Conservation (phyloP, 2,329 filamentous ascomycete species). For the Ophiostoma piceae region DNA sequence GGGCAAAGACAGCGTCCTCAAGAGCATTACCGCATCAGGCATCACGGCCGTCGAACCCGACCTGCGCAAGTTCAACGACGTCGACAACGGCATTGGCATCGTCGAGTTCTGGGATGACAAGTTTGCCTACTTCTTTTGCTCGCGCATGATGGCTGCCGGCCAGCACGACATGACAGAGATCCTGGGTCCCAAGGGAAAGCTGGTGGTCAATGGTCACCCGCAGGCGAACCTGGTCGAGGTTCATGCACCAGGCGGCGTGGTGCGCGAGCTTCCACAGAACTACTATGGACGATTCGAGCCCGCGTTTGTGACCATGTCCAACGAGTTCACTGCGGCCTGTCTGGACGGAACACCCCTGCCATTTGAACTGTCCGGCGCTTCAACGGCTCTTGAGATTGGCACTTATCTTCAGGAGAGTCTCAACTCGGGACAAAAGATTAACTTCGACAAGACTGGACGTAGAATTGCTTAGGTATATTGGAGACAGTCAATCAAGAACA, state of each 20-base stretch:
- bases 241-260: background rate
- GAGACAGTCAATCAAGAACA: too few species aligned
- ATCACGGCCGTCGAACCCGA: background rate
- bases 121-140: background rate
- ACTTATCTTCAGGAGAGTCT: background rate
- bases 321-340: background rate
- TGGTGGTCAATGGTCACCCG: background rate
- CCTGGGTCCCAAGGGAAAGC: background rate
- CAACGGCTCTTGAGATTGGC: background rate
- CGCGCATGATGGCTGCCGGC: background rate
- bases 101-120: background rate
- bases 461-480: background rate
- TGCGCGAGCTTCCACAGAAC: background rate
- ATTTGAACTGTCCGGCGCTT: background rate
- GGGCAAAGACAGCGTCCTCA: background rate
- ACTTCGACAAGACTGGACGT: background rate
- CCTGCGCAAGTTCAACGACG: background rate
- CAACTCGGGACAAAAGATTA: background rate
- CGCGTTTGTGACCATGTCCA: background rate
- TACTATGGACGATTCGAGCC: background rate
- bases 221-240: background rate
- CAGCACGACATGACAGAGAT: constrained; percentile 2
- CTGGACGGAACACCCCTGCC: background rate
- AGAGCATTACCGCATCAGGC: background rate
- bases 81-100: background rate